phyloP scores from a whole-genome alignment of 2,329 filamentous ascomycete species.

The Blastomyces parvus region DNA sequence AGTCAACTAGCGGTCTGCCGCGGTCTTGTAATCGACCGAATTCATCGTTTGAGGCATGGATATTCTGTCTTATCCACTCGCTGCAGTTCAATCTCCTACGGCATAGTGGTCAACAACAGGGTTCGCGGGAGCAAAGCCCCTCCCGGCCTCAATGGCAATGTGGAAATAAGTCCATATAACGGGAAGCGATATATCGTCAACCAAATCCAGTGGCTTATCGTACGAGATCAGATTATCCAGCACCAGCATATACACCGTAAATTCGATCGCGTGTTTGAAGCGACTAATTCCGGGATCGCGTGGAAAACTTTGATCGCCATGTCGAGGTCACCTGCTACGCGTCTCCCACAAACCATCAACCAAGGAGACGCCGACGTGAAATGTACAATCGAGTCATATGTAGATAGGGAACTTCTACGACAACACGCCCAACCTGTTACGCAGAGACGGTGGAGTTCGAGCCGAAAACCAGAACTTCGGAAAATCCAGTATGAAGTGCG shows the following conservation, averaged over 20 bases:
- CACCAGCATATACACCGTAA: neutral
- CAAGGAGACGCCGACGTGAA: neutral
- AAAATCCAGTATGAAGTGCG: constrained; percentile 8
- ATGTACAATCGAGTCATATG: neutral
- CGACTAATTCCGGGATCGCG: neutral
- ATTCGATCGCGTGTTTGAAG: constrained; percentile 1
- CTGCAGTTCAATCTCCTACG: neutral
- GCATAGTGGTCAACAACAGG: constrained; percentile 5
- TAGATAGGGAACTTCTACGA: neutral
- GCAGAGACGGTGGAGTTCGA: neutral
- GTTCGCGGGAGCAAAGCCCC: neutral
- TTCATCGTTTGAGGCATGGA: constrained; percentile 4
- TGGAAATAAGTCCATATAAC: constrained; percentile 2
- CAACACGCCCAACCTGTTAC: neutral
- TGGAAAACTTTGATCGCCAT: constrained; percentile 5
- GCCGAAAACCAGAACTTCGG: neutral
- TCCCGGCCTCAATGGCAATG: neutral
- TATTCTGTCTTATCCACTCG: constrained; percentile 1
- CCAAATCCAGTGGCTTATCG: constrained; percentile 6
- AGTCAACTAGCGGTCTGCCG: constrained; percentile 9
- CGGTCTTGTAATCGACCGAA: constrained; percentile 8
- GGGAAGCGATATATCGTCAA: constrained; percentile 4
- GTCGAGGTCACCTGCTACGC: neutral
- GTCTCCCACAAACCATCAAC: constrained; percentile 1
- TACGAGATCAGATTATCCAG: neutral